These are phyloP conservation scores for Neonectria punicea DNA, from an alignment of 2,329 filamentous ascomycete species.

Conservation along the genomic window DNA sequence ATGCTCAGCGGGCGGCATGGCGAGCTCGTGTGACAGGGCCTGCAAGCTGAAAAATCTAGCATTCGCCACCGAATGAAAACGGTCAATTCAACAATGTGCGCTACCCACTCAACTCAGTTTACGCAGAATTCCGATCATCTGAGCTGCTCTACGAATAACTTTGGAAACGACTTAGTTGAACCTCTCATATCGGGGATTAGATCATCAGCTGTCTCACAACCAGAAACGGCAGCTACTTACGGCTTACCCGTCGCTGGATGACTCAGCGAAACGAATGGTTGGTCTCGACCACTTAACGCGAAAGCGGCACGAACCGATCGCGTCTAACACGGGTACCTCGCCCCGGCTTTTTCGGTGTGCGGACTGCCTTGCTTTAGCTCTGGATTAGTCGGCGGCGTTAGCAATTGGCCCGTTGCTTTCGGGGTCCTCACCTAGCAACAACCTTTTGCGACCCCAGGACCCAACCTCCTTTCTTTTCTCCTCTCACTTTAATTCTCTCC, in stretches of 20 bases:
- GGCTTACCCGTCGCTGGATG: not conserved
- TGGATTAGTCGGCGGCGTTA: constrained; percentile 18
- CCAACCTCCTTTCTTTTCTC: not conserved
- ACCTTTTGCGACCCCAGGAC: constrained; percentile 10
- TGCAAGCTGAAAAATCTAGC: not conserved
- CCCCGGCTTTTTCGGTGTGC: constrained; percentile 14
- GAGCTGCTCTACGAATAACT: not conserved
- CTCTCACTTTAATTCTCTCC: not conserved
- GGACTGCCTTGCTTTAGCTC: constrained; percentile 21
- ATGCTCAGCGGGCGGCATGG: constrained; percentile 14
- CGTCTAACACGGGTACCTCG: constrained; percentile 24
- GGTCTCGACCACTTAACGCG: constrained; percentile 43
- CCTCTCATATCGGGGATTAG: constrained; percentile 21
- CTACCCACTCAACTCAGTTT: not conserved
- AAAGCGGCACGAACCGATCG: constrained; percentile 42
- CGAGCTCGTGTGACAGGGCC: constrained; percentile 26
- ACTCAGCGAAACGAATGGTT: constrained; percentile 30
- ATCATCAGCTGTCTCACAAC: constrained; percentile 19
- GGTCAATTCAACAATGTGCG: not conserved
- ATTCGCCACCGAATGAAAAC: not conserved
- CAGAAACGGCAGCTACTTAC: not conserved
- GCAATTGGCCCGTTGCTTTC: constrained; percentile 11
- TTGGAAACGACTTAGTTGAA: not conserved
- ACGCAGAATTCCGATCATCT: too few relatives aligned
- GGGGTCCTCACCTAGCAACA: not conserved